Conservation (phyloP, 164 flowering plant species). For the Liquidambar formosana region DNA sequence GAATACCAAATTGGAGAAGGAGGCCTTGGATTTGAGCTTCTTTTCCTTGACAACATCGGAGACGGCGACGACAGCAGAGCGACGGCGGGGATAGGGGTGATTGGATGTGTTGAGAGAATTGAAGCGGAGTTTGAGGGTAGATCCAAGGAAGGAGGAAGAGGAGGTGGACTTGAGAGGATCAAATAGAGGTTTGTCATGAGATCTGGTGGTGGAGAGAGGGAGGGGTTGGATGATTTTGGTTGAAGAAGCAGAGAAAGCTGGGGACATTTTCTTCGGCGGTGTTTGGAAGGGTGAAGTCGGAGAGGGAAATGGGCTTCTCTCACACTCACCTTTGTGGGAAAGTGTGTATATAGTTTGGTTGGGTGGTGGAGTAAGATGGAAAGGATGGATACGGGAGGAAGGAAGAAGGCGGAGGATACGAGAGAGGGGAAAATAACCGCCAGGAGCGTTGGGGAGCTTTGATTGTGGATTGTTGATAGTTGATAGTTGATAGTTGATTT, state of each 20-base stretch:
- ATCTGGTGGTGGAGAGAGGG: constrained; percentile 33
- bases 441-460: constrained; percentile 1
- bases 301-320: neutral
- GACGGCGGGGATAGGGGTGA: constrained; percentile 17
- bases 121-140: constrained; percentile 30
- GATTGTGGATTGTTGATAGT: neutral
- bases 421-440: constrained; percentile 29
- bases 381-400: neutral
- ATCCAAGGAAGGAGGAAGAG: constrained; percentile 33
- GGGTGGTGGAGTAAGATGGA: neutral
- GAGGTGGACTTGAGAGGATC: constrained; percentile 23
- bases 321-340: neutral
- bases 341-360: neutral
- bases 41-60: constrained; percentile 71
- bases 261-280: constrained; percentile 17
- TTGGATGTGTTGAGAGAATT: constrained; percentile 4
- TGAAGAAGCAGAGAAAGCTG: constrained; percentile 33
- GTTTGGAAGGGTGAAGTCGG: neutral
- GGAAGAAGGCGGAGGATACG: constrained; percentile 38
- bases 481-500: too few species aligned
- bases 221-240: constrained; percentile 29
- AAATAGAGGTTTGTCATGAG: constrained; percentile 31
- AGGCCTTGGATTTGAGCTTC: constrained; percentile 41
- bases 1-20: constrained; percentile 47
- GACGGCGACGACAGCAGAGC: constrained; percentile 49